Evolutionary conservation across 352 stramenopile species (phyloP), one percentile per base, ranked within the genome.

Genomic region (Phytopythium ostracodes): DNA sequence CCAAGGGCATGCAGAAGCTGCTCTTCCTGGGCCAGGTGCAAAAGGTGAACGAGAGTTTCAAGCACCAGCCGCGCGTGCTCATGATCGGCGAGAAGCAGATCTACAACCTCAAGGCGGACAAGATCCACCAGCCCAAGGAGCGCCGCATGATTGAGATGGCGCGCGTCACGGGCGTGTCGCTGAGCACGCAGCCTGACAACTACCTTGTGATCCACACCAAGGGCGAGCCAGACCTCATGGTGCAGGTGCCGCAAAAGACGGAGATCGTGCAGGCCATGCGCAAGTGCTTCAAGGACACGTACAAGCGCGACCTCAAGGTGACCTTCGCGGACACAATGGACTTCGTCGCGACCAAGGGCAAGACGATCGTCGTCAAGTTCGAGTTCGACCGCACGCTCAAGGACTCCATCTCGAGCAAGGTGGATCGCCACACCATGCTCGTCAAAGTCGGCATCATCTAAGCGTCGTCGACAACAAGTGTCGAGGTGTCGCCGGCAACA

Each of bases 81-180:
- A 77, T 94, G 63, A 84, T 94, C 24, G 82, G 75, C 42, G 78
- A 91, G 60, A 81, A 75, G 58, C 70, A 84, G 49, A 75, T 94
- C n/a, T 89, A 87, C 70, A 94, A 94, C 67, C 64, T 94, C 59
- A 92, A 92, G 75, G 84, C 81, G 27, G 79, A 91, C 76, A 89
- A 91, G 68, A 81, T 92, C 44, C 78, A 91, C 56, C 81, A 92
- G 66, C 86, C 84, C 1, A 92, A 92, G 71, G 83, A 92, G 63
- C 83, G 85, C 44, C 83, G 86, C 46, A 69, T 81, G 56, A 81
- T 94, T 58, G 78, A 88, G 25, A 64, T 94, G 42, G 64, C 72
- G 11, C 68, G 72, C 61, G 68, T 94, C 47, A 72, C 78, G 24
- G 75, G 77, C 36, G 61, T 94, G 42, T 72, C 81, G 17, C 85